Conservation (phyloP, 345 rosid species). For the Rubroshorea leprosula region DNA sequence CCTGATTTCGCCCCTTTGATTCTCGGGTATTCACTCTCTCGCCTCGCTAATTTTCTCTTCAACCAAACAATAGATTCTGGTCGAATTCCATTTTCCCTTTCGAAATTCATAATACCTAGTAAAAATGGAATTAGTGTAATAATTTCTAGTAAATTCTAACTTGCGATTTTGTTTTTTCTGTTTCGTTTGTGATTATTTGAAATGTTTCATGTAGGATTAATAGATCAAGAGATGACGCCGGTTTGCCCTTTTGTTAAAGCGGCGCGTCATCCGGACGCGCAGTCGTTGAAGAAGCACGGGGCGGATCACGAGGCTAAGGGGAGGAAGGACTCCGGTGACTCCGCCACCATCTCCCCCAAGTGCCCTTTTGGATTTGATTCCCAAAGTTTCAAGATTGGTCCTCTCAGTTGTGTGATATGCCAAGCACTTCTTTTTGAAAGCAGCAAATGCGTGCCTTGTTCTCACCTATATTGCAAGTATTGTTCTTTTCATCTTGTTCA, state of each 20-base stretch:
- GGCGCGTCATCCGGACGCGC: slow-evolving; percentile 54
- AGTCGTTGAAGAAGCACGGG: slow-evolving; percentile 20
- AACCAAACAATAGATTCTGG: background rate
- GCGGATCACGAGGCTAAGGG: slow-evolving; percentile 25
- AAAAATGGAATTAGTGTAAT: too few relatives aligned
- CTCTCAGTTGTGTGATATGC: slow-evolving; percentile 89
- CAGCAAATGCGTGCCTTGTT: slow-evolving; percentile 84
- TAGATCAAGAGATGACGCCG: slow-evolving; percentile 42
- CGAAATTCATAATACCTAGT: background rate
- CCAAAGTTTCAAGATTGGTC: slow-evolving; percentile 86
- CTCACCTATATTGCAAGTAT: slow-evolving; percentile 89
- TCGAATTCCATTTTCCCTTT: background rate
- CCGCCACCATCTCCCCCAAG: slow-evolving; percentile 54
- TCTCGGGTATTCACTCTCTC: background rate
- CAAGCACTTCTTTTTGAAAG: slow-evolving; percentile 76
- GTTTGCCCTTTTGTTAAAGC: slow-evolving; percentile 79
- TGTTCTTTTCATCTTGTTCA: slow-evolving; percentile 12
- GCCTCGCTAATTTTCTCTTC: background rate
- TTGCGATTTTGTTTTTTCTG: too few relatives aligned
- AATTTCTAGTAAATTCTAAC: background rate
- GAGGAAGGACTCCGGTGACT: slow-evolving; percentile 31
- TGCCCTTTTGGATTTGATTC: slow-evolving; percentile 96
- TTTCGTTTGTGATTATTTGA: background rate
- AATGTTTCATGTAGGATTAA: background rate
- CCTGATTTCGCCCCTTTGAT: background rate